Evolutionary conservation across 768 basidiomycete species (phyloP), one percentile per base, ranked within the genome.

Genomic region (Russula virescens): DNA sequence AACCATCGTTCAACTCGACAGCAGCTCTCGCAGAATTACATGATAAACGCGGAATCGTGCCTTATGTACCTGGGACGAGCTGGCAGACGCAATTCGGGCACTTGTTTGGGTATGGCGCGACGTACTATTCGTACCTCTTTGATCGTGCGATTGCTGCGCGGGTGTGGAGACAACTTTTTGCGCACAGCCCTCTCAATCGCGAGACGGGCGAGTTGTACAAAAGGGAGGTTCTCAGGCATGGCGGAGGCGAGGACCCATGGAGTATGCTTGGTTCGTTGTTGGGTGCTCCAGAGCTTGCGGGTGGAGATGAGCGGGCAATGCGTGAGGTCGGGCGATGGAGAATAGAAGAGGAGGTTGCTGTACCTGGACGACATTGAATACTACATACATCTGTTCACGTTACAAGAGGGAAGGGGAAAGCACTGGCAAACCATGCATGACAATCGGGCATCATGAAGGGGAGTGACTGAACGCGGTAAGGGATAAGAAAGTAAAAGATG

Each of bases 61-160:
- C 93, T 0, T 83, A 91, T 58, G 91, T 94, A 0, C 76, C 79
- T 0, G 90, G 89, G 0, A 98, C 95, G 0, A 88, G 91, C 0
- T 94, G 94, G 80, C 97, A 98, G 70, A 94, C 94, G 0, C 93
- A 95, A 69, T 99, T 99, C 67, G 90, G 91, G 0, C 97, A 99
- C 72, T 76, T 99, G 6, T 95, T 89, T 70, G 94, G 95, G 2
- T 99, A 99, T 68, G 95, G 96, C 6, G 94, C 96, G 16, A 97
- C 94, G 0, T 99, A 99, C 72, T 99, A 99, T 69, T 94, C 94
- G 3, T 99, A 99, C 71, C 80, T 98, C 14, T 95, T 99, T 67
- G 97, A 98, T 68, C 85, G 95, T 5, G 94, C 94, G 5, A 97
- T 99, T 62, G 96, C 97, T 0, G 90, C 90, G 7, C 82, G 89